Base-by-base conservation (phyloP, 2,329 filamentous ascomycete genomes). In the Colletotrichum aenigma region DNA sequence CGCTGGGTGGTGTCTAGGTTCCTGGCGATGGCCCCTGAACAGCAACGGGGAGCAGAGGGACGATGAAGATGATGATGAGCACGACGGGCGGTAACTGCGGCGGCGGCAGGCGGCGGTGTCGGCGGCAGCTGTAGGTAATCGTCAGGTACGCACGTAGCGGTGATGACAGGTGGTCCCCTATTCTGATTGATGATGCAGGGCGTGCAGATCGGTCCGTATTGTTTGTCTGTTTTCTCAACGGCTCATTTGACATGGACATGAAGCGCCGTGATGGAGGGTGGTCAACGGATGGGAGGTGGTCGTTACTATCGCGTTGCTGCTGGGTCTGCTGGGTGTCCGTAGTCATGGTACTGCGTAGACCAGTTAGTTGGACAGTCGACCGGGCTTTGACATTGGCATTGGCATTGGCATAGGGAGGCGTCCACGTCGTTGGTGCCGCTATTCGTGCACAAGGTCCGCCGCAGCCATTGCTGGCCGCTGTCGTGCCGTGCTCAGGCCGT, bases 161-260 rank as follows among this genome's bases (percentile, higher is more conserved):
- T 62, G 55, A 52, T 70, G 55, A 48, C 55, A 70, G 55, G 71
- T 55, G 64, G 70, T 69, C 70, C 70, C 70, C 52, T 74, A 38
- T 58, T 48, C 64, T 43, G 32, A 75, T 67, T 72, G 69, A 56
- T 72, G 62, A 36, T 75, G 73, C 68, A 75, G 61, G 61, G 68
- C 68, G 24, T 75, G 67, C 58, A 65, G 48, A 73, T 38, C 30
- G 43, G 48, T 26, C 62, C 34, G 30, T 58, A 66, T 58, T 64
- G 62, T 75, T 62, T 67, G 73, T 36, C 55, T 43, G 69, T 66
- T 67, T 55, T 60, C 32, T 36, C 69, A 62, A 34, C 38, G 69
- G 55, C 38, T 55, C 55, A 75, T 72, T 72, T 75, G 38, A n/a
- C 69, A 21, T 58, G 16, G 52, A 32, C 66, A 32, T 48, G 52